phyloP scores from a whole-genome alignment of 345 rosid species.

The Eucalyptus viminalis region DNA sequence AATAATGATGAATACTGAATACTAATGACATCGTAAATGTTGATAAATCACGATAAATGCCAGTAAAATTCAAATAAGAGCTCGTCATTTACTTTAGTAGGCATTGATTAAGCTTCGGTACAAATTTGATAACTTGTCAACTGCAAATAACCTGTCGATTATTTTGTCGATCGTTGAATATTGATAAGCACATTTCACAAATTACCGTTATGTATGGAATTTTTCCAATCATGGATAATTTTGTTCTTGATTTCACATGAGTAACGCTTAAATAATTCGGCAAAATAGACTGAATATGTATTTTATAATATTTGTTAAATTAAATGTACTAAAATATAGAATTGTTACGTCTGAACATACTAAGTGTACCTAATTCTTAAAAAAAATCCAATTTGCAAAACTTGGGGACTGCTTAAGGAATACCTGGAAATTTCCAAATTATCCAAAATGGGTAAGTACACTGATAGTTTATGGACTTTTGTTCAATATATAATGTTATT shows the following conservation, averaged over 20 bases:
- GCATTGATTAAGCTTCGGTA: not conserved
- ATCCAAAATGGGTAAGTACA: not conserved
- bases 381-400: not conserved
- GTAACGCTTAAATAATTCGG: not conserved
- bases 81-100: not conserved
- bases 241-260: not conserved
- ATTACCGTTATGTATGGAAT: not conserved
- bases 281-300: not conserved
- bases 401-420: not conserved
- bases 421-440: not conserved
- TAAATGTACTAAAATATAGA: not conserved
- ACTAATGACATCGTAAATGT: not conserved
- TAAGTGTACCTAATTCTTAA: not conserved
- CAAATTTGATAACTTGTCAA: too few species aligned
- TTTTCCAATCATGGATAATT: not conserved
- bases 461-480: not conserved
- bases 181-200: accelerated
- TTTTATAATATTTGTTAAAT: not conserved
- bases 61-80: not conserved
- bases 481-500: not conserved
- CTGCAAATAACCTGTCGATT: not conserved
- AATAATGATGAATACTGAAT: not conserved
- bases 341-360: not conserved
- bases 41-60: not conserved
- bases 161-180: not conserved